phyloP scores from a whole-genome alignment of 176 grass and related monocot species.

The Calamus simplicifolius region DNA sequence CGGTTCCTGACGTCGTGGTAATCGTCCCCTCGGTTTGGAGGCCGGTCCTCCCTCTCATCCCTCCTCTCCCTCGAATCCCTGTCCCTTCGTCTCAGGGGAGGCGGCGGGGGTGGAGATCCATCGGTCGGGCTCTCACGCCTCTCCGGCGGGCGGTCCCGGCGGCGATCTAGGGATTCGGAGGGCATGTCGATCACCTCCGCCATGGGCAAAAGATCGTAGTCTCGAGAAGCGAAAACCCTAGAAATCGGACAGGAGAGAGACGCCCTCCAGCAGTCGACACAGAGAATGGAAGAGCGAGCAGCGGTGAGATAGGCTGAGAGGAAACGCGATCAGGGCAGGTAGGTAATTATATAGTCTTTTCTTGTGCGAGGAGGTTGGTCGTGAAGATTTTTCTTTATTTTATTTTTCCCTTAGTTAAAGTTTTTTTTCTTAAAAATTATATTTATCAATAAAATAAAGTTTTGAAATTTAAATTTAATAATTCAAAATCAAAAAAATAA shows the following conservation, averaged over 20 bases:
- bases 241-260: neutral
- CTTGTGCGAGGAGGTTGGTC: no score
- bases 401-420: no score
- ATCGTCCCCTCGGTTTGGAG: conserved; percentile 2
- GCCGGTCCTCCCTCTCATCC: conserved; percentile 15
- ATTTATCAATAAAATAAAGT: no score
- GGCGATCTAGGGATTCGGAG: conserved; percentile 41
- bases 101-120: conserved; percentile 37
- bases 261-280: neutral
- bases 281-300: neutral
- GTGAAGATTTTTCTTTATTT: no score
- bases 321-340: no score
- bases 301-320: no score
- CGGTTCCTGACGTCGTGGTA: conserved; percentile 8
- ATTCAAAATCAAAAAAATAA: no score
- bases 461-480: no score
- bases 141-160: conserved; percentile 25
- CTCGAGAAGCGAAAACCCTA: neutral
- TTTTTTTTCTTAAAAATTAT: no score
- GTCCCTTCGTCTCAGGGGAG: conserved; percentile 59
- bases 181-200: conserved; percentile 73
- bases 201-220: conserved; percentile 29
- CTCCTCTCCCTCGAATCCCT: conserved; percentile 29
- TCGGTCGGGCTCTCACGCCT: conserved; percentile 44
- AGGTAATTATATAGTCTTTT: no score